Percentiles rank a stretch among this genome's conserved stretches.
phyloP scores from a whole-genome alignment of 2,329 filamentous ascomycete genomes.

The Hymenoscyphus scutula region DNA sequence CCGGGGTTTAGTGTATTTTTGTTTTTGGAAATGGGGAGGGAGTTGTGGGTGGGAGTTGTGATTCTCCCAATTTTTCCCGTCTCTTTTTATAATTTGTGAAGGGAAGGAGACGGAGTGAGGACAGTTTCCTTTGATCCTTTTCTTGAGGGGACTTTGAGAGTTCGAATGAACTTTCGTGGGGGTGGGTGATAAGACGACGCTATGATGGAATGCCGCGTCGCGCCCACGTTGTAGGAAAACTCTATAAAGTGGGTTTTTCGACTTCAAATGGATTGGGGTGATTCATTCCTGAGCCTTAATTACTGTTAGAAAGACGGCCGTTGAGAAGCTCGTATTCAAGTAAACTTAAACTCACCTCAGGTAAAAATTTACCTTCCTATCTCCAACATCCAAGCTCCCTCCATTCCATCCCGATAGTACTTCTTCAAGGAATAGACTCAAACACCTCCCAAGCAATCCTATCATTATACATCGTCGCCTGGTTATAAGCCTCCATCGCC shows the following conservation, averaged over 20 bases:
- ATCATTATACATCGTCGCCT: background rate
- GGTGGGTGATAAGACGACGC: conserved; percentile 3
- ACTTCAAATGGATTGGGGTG: too few relatives aligned
- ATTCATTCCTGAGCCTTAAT: too few relatives aligned
- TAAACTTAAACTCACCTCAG: background rate
- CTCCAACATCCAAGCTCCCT: background rate
- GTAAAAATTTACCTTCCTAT: background rate
- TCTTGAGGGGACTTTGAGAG: background rate
- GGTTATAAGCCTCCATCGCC: background rate
- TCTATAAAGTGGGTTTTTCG: conserved; percentile 9
- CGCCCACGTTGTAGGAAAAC: conserved; percentile 18
- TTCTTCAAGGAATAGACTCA: background rate
- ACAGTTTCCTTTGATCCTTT: background rate
- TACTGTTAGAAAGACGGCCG: too few relatives aligned
- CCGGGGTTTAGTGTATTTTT: background rate
- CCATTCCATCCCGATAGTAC: background rate
- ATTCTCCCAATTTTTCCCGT: background rate
- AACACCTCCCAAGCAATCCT: background rate
- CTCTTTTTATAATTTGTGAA: background rate
- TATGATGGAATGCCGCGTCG: conserved; percentile 8
- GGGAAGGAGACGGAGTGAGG: background rate
- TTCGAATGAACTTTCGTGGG: background rate
- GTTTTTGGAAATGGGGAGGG: background rate
- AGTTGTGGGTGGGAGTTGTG: background rate
- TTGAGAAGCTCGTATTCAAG: too few relatives aligned